These are phyloP conservation scores for Trichoderma pleuroti DNA, from an alignment of 2,329 filamentous ascomycete species.

Conservation along the genomic window DNA sequence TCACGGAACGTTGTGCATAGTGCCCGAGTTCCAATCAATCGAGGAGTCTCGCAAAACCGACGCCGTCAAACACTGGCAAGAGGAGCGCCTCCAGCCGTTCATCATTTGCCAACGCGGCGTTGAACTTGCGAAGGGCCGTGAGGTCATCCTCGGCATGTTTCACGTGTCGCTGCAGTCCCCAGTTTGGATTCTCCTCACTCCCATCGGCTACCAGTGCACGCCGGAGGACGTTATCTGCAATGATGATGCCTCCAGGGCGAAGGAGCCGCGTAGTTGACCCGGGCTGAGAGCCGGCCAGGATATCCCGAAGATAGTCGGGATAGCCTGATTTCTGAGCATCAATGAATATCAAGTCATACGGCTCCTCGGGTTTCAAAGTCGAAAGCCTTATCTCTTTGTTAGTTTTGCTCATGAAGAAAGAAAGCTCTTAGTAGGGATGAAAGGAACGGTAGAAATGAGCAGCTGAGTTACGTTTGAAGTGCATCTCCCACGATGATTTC, in stretches of 20 bases:
- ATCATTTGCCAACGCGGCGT: conserved; percentile 26
- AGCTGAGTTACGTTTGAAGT: conserved; percentile 37
- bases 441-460: not conserved
- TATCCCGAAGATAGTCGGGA: conserved; percentile 40
- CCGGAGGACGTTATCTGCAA: conserved; percentile 50
- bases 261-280: conserved; percentile 38
- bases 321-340: conserved; percentile 49
- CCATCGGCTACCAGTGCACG: conserved; percentile 42
- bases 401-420: not conserved
- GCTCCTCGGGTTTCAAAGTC: conserved; percentile 35
- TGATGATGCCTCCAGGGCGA: conserved; percentile 43
- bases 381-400: conserved; percentile 28
- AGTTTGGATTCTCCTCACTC: conserved; percentile 35
- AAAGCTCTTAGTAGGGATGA: not conserved
- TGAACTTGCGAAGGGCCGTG: conserved; percentile 29
- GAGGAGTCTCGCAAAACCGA: conserved; percentile 32
- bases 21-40: conserved; percentile 22
- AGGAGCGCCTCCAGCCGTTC: conserved; percentile 35
- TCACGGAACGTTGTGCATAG: not conserved
- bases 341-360: conserved; percentile 49
- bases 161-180: conserved; percentile 17
- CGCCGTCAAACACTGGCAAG: conserved; percentile 37
- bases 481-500: conserved; percentile 43
- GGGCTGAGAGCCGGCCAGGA: conserved; percentile 39
- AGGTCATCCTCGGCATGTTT: conserved; percentile 23